A percentile compares a stretch with the other conserved stretches of the same genome.
Evolutionary conservation across 345 rosid genomes (phyloP).

Genomic region (Bruguiera parviflora): DNA sequence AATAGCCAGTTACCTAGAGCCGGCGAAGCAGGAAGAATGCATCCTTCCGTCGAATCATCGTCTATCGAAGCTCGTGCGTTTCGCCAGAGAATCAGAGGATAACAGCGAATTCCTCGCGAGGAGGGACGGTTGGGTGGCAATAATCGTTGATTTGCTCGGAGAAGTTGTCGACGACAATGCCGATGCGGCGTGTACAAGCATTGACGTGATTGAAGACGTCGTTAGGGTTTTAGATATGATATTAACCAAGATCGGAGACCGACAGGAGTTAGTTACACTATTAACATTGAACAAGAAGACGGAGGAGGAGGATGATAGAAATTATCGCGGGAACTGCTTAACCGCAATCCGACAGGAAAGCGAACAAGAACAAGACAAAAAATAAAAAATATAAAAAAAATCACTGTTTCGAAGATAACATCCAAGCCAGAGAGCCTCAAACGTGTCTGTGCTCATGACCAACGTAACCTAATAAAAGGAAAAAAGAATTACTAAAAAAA

Average conservation of each 20-base stretch:
- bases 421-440: background rate
- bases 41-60: slow-evolving; percentile 4
- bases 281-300: slow-evolving; percentile 16
- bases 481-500: background rate
- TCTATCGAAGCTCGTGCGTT: slow-evolving; percentile 38
- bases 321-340: slow-evolving; percentile 26
- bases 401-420: slow-evolving; percentile 10
- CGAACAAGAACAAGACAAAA: no score
- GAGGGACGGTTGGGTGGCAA: slow-evolving; percentile 40
- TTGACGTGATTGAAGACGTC: slow-evolving; percentile 36
- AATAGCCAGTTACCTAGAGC: slow-evolving; percentile 25
- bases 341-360: no score
- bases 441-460: background rate
- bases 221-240: slow-evolving; percentile 46
- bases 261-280: slow-evolving; percentile 34
- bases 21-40: slow-evolving; percentile 10
- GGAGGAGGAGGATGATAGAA: background rate
- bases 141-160: slow-evolving; percentile 50
- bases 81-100: slow-evolving; percentile 53
- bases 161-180: slow-evolving; percentile 21
- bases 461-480: slow-evolving; percentile 3
- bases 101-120: slow-evolving; percentile 48
- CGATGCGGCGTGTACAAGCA: background rate
- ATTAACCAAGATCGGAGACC: slow-evolving; percentile 34
- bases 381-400: no score